Evolutionary conservation across 306 rosid genomes (phyloP).

Genomic region (Vicia faba): DNA sequence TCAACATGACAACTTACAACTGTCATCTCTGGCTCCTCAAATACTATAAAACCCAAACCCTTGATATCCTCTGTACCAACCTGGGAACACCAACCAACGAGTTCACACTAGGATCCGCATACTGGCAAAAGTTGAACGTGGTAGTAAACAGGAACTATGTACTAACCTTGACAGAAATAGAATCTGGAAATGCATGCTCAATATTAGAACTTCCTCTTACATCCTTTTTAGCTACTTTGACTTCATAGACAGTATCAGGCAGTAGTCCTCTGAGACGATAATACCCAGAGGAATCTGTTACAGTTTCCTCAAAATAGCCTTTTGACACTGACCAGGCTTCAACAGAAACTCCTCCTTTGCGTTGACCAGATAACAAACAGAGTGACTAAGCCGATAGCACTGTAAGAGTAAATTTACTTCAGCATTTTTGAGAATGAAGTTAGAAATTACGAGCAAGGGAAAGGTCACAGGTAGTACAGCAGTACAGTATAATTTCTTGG

Average conservation of each 20-base stretch:
- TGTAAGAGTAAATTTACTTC: conserved; percentile 46
- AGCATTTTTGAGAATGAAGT: conserved; percentile 44
- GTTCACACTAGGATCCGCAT: conserved; percentile 35
- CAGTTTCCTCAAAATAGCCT: conserved; percentile 92
- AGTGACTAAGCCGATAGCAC: conserved; percentile 85
- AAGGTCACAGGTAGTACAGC: conserved; percentile 6
- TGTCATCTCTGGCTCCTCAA: conserved; percentile 91
- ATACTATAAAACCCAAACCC: conserved; percentile 85
- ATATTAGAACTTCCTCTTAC: conserved; percentile 55
- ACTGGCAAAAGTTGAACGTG: conserved; percentile 30
- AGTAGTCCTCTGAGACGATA: conserved; percentile 90
- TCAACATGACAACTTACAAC: conserved; percentile 87
- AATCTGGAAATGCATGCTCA: conserved; percentile 91
- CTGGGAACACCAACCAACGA: conserved; percentile 48
- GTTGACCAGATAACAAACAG: conserved; percentile 87
- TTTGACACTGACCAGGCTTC: conserved; percentile 93
- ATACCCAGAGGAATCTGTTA: conserved; percentile 82
- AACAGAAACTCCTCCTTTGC: conserved; percentile 88
- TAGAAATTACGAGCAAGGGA: conserved; percentile 18
- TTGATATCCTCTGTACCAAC: conserved; percentile 77
- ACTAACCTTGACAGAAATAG: conserved; percentile 62
- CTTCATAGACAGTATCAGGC: conserved; percentile 75
- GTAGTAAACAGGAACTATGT: conserved; percentile 17
- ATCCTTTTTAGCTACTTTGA: conserved; percentile 72
- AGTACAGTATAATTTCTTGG: too few relatives aligned